These are phyloP conservation scores for Exserohilum rostratum DNA, from an alignment of 2,329 filamentous ascomycete genomes.

Conservation along the genomic window DNA sequence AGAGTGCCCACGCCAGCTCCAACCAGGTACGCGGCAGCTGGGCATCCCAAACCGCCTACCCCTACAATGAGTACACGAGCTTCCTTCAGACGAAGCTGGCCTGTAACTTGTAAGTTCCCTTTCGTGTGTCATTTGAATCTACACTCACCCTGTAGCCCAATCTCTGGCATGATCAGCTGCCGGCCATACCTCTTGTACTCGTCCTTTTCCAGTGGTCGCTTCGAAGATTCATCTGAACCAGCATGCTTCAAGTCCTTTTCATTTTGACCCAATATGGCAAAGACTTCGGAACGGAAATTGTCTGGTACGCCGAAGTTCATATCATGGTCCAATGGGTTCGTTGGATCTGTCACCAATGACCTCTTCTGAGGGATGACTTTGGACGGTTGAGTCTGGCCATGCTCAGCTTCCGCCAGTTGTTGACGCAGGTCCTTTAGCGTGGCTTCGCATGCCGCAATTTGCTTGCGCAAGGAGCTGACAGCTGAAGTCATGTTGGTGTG, in stretches of 20 bases:
- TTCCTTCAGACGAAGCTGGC: conserved; percentile 74
- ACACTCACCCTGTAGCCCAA: conserved; percentile 73
- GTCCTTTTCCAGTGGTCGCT: conserved; percentile 71
- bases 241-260: conserved; percentile 6
- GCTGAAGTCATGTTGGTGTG: conserved; percentile 22
- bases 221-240: conserved; percentile 11
- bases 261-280: conserved; percentile 43
- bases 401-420: conserved; percentile 53
- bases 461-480: conserved; percentile 49
- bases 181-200: conserved; percentile 89
- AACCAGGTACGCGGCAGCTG: conserved; percentile 89
- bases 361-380: conserved; percentile 29
- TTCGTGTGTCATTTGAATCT: background rate
- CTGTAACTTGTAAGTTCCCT: conserved; percentile 51
- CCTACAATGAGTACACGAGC: conserved; percentile 81
- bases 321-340: conserved; percentile 42
- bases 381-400: conserved; percentile 35
- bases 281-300: conserved; percentile 52
- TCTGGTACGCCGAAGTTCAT: conserved; percentile 51
- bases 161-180: conserved; percentile 84
- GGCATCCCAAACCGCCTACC: conserved; percentile 87
- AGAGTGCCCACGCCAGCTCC: conserved; percentile 85
- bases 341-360: conserved; percentile 22
- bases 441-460: conserved; percentile 52
- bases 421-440: conserved; percentile 49